Percentiles rank a stretch among this genome's conserved stretches.
phyloP scores from a whole-genome alignment of 495 filamentous ascomycete genomes.

The Tetracladium setigerum region DNA sequence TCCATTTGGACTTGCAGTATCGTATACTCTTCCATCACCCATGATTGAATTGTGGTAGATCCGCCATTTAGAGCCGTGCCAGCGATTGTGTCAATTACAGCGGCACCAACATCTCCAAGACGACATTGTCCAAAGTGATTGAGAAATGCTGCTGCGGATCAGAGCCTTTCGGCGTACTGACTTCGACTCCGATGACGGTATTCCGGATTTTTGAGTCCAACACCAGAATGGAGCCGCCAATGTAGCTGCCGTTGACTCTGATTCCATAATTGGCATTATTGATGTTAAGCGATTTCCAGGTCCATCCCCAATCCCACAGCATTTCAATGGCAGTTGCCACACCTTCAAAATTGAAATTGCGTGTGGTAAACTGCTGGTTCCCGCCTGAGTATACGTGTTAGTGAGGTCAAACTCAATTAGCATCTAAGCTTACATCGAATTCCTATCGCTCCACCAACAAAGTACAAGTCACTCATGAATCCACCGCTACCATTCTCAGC shows the following conservation, averaged over 20 bases:
- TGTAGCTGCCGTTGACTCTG: background rate
- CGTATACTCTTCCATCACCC: conserved; percentile 1
- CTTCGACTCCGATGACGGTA: conserved; percentile 42
- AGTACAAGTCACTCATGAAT: conserved; percentile 20
- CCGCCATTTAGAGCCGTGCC: conserved; percentile 39
- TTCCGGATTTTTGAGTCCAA: conserved; percentile 37
- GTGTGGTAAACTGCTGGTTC: conserved; percentile 21
- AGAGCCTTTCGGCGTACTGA: conserved; percentile 14
- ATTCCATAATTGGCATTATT: conserved; percentile 15
- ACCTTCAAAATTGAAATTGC: background rate
- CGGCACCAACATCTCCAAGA: conserved; percentile 21
- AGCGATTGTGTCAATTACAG: background rate
- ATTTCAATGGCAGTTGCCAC: conserved; percentile 37
- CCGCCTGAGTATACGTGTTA: conserved; percentile 4
- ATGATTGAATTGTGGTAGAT: conserved; percentile 23
- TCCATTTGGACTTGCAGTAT: conserved; percentile 5
- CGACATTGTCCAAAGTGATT: conserved; percentile 46
- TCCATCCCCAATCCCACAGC: conserved; percentile 34
- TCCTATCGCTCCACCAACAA: conserved; percentile 16
- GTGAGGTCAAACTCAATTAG: too few relatives aligned
- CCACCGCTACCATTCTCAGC: conserved; percentile 37
- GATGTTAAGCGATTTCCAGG: conserved; percentile 17
- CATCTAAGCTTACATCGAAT: too few relatives aligned
- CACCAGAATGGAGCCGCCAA: conserved; percentile 21
- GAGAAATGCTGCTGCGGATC: background rate